Evolutionary conservation across 192 early-diverging fungal genomes (phyloP).

Genomic region (Entomortierella beljakovae): DNA sequence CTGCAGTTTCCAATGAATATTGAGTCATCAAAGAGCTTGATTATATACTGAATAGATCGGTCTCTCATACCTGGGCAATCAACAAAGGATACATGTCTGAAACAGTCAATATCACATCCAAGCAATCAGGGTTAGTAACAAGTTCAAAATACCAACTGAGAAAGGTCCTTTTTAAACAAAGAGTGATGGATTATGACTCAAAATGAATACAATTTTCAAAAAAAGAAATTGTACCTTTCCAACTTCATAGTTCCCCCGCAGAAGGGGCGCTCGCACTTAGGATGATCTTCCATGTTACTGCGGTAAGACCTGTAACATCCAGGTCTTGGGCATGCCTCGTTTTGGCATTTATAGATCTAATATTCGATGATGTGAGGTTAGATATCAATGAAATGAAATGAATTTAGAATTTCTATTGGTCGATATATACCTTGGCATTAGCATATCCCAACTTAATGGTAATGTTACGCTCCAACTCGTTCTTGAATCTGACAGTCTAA

Average conservation of each 20-base stretch:
- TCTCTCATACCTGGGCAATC: constrained; percentile 88
- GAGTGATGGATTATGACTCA: constrained; percentile 14
- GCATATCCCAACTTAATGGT: constrained; percentile 99
- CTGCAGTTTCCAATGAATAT: not conserved
- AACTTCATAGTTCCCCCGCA: constrained; percentile 91
- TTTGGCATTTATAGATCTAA: constrained; percentile 98
- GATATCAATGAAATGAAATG: not conserved
- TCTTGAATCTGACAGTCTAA: constrained; percentile 96
- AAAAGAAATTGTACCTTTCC: constrained; percentile 61
- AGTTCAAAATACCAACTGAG: not conserved
- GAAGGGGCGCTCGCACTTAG: constrained; percentile 87
- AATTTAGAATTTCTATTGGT: no score
- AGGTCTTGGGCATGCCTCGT: constrained; percentile 92
- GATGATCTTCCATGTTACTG: constrained; percentile 85
- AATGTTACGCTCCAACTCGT: constrained; percentile 98
- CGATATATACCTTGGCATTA: constrained; percentile 94
- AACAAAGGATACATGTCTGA: constrained; percentile 96
- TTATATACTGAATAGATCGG: not conserved
- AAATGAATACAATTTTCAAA: not conserved
- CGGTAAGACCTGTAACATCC: constrained; percentile 94
- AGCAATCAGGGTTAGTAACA: not conserved
- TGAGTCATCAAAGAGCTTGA: not conserved
- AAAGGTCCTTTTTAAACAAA: not conserved
- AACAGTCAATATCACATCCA: not conserved
- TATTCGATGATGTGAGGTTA: not conserved